phyloP scores from a whole-genome alignment of 2,329 filamentous ascomycete genomes.

The Pseudogymnoascus sp. region DNA sequence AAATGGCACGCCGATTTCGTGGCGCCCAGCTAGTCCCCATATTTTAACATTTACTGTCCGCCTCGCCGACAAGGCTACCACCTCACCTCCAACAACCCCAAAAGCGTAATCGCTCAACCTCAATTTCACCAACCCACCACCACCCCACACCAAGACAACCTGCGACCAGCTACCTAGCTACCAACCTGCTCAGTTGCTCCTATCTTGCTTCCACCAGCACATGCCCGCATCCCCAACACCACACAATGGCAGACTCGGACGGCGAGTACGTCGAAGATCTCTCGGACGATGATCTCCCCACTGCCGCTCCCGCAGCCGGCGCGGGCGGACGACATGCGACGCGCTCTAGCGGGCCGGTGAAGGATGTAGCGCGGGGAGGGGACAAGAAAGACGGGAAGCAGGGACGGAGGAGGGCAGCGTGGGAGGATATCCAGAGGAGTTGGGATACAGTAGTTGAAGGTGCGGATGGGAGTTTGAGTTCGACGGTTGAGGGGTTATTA shows the following conservation, averaged over 20 bases:
- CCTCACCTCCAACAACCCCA: background rate
- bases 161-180: background rate
- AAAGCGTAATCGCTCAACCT: background rate
- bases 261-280: constrained; percentile 60
- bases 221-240: background rate
- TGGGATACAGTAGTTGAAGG: constrained; percentile 73
- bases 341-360: constrained; percentile 24
- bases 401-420: constrained; percentile 45
- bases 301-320: constrained; percentile 17
- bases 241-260: constrained; percentile 62
- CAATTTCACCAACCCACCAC: background rate
- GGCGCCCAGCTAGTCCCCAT: background rate
- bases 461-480: constrained; percentile 68
- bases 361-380: constrained; percentile 24
- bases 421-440: constrained; percentile 59
- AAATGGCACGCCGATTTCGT: background rate
- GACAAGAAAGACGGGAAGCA: constrained; percentile 24
- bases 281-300: constrained; percentile 56
- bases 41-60: background rate
- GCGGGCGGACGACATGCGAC: constrained; percentile 22
- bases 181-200: background rate
- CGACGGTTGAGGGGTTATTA: constrained; percentile 61
- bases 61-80: constrained; percentile 4
- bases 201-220: background rate
- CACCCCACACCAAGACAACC: background rate